Conservation (phyloP, 2,329 filamentous ascomycete genomes). For the Pseudocercospora macadamiae region DNA sequence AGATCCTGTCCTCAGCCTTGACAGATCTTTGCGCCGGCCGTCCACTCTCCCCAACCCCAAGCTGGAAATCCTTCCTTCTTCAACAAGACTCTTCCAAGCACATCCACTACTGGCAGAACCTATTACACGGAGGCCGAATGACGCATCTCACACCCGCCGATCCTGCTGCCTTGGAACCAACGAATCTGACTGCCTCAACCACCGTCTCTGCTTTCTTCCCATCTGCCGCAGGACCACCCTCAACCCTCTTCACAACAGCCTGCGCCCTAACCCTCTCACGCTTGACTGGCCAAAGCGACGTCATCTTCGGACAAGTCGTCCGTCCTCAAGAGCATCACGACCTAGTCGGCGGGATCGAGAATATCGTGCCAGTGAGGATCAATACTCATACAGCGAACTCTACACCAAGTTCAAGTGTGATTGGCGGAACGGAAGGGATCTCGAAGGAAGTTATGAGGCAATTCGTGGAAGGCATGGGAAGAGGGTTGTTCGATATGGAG, state of each 20-base stretch:
- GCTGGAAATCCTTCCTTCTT: background rate
- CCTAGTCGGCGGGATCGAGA: background rate
- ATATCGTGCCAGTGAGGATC: slow-evolving; percentile 7
- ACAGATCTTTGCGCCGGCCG: slow-evolving; percentile 8
- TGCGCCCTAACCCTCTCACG: slow-evolving; percentile 3
- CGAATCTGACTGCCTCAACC: no score
- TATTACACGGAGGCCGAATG: slow-evolving; percentile 10
- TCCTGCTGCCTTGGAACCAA: no score
- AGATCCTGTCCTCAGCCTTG: background rate
- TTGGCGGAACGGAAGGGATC: background rate
- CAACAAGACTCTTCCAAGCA: background rate
- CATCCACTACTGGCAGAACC: slow-evolving; percentile 11
- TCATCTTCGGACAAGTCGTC: slow-evolving; percentile 4
- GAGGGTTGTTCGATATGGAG: background rate
- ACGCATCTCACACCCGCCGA: slow-evolving; percentile 4
- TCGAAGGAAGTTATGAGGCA: slow-evolving; percentile 11
- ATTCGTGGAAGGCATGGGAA: slow-evolving; percentile 8
- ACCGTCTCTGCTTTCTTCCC: background rate
- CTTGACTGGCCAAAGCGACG: background rate
- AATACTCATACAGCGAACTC: slow-evolving; percentile 6
- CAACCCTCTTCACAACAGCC: slow-evolving; percentile 9
- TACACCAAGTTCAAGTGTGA: background rate
- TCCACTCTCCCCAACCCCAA: background rate
- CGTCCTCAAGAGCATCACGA: background rate
- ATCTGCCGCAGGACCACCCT: background rate